Evolutionary conservation across 2,329 filamentous ascomycete genomes (phyloP).

Genomic region (Pestalotiopsis sp.): DNA sequence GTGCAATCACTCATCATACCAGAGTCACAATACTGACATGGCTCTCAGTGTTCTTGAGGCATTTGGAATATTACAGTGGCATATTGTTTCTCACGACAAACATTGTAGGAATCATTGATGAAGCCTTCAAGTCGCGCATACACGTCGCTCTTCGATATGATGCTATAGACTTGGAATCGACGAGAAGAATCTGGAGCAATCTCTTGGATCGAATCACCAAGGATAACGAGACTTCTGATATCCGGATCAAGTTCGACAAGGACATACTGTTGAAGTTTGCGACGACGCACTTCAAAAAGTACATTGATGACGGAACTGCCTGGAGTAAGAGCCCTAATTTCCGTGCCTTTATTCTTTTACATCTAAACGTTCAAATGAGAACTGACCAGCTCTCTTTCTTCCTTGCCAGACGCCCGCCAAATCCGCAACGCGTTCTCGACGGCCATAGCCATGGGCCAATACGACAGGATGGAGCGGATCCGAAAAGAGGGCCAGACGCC

Average conservation of each 20-base stretch:
- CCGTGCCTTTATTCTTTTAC: no score
- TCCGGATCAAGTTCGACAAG: slow-evolving; percentile 19
- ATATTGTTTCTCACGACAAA: slow-evolving; percentile 26
- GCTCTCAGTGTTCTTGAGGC: slow-evolving; percentile 19
- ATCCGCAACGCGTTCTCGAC: slow-evolving; percentile 31
- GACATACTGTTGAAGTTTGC: slow-evolving; percentile 17
- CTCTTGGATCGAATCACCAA: slow-evolving; percentile 22
- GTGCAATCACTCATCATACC: neutral
- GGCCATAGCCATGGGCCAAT: slow-evolving; percentile 22
- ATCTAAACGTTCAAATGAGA: no score
- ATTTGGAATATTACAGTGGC: slow-evolving; percentile 23
- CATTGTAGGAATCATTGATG: slow-evolving; percentile 23
- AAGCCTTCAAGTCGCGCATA: slow-evolving; percentile 27
- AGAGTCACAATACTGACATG: neutral
- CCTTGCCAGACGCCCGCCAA: slow-evolving; percentile 22
- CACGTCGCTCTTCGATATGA: slow-evolving; percentile 24
- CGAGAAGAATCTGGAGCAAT: slow-evolving; percentile 23
- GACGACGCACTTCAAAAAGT: slow-evolving; percentile 15
- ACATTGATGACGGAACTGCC: slow-evolving; percentile 11
- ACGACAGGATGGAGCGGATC: slow-evolving; percentile 15
- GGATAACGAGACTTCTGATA: slow-evolving; percentile 13
- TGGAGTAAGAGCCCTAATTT: slow-evolving; percentile 15
- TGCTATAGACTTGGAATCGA: slow-evolving; percentile 13
- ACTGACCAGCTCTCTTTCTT: no score
- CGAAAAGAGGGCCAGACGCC: slow-evolving; percentile 13